Evolutionary conservation across 1,284 basidiomycete species (phyloP).

Genomic region (Ceratobasidium sp.): DNA sequence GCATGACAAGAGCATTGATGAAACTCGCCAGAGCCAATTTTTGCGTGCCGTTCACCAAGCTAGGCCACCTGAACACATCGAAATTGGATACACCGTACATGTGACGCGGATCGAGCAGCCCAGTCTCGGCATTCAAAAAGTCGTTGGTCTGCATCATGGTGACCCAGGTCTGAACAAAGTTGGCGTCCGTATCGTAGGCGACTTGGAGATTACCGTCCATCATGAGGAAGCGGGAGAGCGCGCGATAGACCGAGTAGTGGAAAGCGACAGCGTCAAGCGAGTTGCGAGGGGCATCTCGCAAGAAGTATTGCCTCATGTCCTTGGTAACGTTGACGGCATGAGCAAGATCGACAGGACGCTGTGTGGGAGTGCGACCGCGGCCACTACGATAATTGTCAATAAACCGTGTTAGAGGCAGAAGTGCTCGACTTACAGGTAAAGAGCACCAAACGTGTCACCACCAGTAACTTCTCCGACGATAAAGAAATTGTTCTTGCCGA

Average conservation of each 20-base stretch:
- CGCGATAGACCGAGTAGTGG: conserved; percentile 91
- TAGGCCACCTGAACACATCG: conserved; percentile 92
- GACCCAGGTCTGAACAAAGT: conserved; percentile 89
- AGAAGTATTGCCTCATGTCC: conserved; percentile 73
- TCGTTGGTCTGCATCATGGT: conserved; percentile 88
- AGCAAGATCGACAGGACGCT: conserved; percentile 67
- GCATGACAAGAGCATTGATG: conserved; percentile 80
- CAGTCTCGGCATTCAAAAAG: conserved; percentile 75
- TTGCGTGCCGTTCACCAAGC: conserved; percentile 81
- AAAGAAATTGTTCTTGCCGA: conserved; percentile 86
- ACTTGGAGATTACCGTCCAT: conserved; percentile 93
- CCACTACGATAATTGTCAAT: conserved; percentile 58
- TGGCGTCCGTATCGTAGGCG: conserved; percentile 74
- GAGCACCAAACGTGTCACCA: conserved; percentile 85
- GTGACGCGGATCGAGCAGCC: conserved; percentile 78
- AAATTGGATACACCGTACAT: conserved; percentile 91
- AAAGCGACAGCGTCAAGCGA: conserved; percentile 83
- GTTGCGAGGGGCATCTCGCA: conserved; percentile 67
- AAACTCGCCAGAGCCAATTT: conserved; percentile 78
- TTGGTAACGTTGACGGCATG: conserved; percentile 70
- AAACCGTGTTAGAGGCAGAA: conserved; percentile 13
- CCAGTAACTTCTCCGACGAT: conserved; percentile 94
- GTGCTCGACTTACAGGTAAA: conserved; percentile 71
- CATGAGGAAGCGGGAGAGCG: conserved; percentile 81
- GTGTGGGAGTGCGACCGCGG: conserved; percentile 80